These are phyloP conservation scores for Dactylella cylindrospora DNA, from an alignment of 2,329 filamentous ascomycete species.

Conservation along the genomic window DNA sequence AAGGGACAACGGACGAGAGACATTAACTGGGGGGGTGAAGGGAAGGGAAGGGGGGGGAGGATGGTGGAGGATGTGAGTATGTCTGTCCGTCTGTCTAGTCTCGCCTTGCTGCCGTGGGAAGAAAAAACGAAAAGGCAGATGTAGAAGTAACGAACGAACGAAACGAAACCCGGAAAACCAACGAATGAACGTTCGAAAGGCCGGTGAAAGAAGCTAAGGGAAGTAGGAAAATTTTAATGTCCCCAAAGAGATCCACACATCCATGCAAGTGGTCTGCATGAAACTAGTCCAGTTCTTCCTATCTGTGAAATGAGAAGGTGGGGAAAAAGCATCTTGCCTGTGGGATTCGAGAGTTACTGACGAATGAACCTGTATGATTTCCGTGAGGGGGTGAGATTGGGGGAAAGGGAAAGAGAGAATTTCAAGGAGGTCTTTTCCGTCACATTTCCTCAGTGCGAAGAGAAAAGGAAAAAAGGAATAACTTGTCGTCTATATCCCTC, in stretches of 20 bases:
- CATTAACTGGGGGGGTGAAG: constrained; percentile 8
- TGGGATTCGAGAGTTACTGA: constrained; percentile 39
- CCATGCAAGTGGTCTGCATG: constrained; percentile 44
- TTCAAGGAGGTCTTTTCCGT: too few relatives aligned
- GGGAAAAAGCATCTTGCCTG: constrained; percentile 32
- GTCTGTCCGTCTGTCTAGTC: too few relatives aligned
- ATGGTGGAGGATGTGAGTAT: constrained; percentile 3
- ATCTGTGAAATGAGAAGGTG: constrained; percentile 45
- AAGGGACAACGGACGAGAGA: constrained; percentile 14
- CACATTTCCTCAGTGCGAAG: neutral
- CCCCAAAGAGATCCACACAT: constrained; percentile 43
- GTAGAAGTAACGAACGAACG: constrained; percentile 26
- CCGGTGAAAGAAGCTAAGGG: constrained; percentile 19
- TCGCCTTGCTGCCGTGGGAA: too few relatives aligned
- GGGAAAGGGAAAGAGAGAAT: neutral
- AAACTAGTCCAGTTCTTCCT: constrained; percentile 44
- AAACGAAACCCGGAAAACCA: neutral
- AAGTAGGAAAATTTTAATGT: constrained; percentile 40
- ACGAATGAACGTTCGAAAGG: neutral
- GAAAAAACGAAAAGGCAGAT: constrained; percentile 1
- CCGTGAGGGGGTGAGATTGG: constrained; percentile 16
- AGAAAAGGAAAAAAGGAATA: too few relatives aligned
- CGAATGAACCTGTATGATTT: neutral
- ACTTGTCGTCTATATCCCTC: too few relatives aligned
- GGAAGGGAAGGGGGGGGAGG: neutral